These are phyloP conservation scores for Oropetium thomaeum DNA, from an alignment of 176 grass and related monocot species.

Conservation along the genomic window DNA sequence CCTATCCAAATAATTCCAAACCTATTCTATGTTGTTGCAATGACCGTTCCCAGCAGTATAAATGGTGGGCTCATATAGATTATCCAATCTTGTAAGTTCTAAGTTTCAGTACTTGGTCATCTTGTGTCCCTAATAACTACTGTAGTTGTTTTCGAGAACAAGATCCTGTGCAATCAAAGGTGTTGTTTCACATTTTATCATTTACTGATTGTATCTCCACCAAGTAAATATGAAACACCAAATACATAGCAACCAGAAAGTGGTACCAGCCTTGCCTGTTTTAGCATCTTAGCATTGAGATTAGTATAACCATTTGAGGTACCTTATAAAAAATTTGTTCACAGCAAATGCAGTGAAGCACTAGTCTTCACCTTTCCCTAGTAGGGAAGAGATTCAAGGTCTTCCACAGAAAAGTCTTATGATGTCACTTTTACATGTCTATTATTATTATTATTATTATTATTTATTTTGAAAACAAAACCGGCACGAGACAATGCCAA, in stretches of 20 bases:
- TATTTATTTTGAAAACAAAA: too few species aligned
- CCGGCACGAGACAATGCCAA: too few species aligned
- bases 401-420: not conserved
- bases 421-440: not conserved
- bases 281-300: not conserved
- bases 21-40: not conserved
- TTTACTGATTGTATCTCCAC: not conserved
- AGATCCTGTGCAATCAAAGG: not conserved
- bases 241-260: conserved; percentile 3
- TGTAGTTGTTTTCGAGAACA: not conserved
- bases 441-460: too few species aligned
- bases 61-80: not conserved
- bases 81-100: not conserved
- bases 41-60: not conserved
- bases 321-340: not conserved
- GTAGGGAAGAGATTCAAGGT: not conserved
- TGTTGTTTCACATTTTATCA: not conserved
- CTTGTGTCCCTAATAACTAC: not conserved
- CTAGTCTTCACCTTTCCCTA: not conserved
- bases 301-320: not conserved
- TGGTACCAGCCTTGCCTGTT: not conserved
- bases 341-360: conserved; percentile 2
- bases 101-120: not conserved
- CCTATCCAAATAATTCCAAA: conserved; percentile 3
- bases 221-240: conserved; percentile 3